Base-by-base conservation (phyloP, 495 filamentous ascomycete species). In the Aspergillus funiculosus region DNA sequence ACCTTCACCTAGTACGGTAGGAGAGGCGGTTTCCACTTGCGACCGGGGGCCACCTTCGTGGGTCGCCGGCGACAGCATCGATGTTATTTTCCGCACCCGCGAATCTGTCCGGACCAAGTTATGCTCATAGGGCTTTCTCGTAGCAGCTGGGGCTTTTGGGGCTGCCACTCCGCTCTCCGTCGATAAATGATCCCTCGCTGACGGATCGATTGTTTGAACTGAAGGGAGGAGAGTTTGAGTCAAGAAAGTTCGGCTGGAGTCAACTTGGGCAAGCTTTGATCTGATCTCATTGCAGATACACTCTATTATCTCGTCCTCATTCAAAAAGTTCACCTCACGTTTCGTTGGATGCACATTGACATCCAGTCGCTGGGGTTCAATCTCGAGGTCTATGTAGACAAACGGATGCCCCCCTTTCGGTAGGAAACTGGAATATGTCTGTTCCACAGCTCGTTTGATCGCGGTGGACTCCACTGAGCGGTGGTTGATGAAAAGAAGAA, bases 321-420 rank as follows among this genome's bases (percentile, higher is more conserved):
- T 95, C 3, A 99, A 75, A 60, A 99, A 97, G 59, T 97, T 94
- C 21, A 99, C 94, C 62, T 99, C 94, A 39, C 91, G 78, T 61
- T 99, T 99, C 2, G 94, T 97, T 4, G 94, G 94, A 60, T 99
- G 94, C 0, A 99, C 82, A 56, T 99, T 99, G 57, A 99, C 94
- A 63, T 99, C 94, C 2, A 99, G 88, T 10, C 90, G 79, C 28
- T 86, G 79, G 6, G 94, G 92, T 48, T 97, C 90, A 50, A 99
- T 91, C 44, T 95, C 87, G 1, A 99, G 72, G 54, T 86, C 92
- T 21, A 99, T 74, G 58, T 97, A 99, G 34, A 89, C 70, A 61
- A 96, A 97, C 1, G 94, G 94, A 59, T 96, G 92, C 7, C 91
- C 89, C 15, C 85, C 88, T 62, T 97, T 99, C 1, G 94, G 94